Evolutionary conservation across 2,329 filamentous ascomycete species (phyloP).

Genomic region (Pestalotiopsis sp.): DNA sequence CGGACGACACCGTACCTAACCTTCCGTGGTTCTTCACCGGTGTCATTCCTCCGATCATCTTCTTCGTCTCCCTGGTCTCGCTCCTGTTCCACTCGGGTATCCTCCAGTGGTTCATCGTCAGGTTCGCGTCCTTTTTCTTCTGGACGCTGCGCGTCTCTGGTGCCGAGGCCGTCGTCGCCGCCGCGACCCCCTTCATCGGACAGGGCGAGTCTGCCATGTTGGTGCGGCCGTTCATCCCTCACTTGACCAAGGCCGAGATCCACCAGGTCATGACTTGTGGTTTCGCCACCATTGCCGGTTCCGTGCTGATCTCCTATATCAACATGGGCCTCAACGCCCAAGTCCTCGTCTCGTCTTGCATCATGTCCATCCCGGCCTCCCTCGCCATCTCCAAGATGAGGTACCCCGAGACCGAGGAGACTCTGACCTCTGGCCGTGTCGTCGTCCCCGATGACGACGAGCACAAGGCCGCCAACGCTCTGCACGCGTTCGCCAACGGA

Average conservation of each 20-base stretch:
- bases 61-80: constrained; percentile 92
- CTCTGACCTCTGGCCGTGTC: constrained; percentile 77
- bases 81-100: constrained; percentile 79
- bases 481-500: constrained; percentile 75
- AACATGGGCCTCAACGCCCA: constrained; percentile 79
- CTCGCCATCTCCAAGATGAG: constrained; percentile 87
- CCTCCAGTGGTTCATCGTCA: constrained; percentile 86
- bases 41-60: constrained; percentile 90
- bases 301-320: constrained; percentile 84
- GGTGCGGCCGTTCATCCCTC: constrained; percentile 81
- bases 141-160: constrained; percentile 85
- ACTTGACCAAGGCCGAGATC: constrained; percentile 83
- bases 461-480: constrained; percentile 72
- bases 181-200: constrained; percentile 90
- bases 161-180: constrained; percentile 89
- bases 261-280: constrained; percentile 93
- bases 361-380: constrained; percentile 94
- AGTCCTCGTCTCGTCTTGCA: constrained; percentile 85
- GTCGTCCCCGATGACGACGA: constrained; percentile 80
- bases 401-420: constrained; percentile 85
- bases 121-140: constrained; percentile 90
- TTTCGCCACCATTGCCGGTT: constrained; percentile 89
- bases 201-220: constrained; percentile 94
- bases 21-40: constrained; percentile 70
- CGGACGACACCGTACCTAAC: constrained; percentile 41